Base-by-base conservation (phyloP, 2,329 filamentous ascomycete genomes). In the Venturia pyrina region DNA sequence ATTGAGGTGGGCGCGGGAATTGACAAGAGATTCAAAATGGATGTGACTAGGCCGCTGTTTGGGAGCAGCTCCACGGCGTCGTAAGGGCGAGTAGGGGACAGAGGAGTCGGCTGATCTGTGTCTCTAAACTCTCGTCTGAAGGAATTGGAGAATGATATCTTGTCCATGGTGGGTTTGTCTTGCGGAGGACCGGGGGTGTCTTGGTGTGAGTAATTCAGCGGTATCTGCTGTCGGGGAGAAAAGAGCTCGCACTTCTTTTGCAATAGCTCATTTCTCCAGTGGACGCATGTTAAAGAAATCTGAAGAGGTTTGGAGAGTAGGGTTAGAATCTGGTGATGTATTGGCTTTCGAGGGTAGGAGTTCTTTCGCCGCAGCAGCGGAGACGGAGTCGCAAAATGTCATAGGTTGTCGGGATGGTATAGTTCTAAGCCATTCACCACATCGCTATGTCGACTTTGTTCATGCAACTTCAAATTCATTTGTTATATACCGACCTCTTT, bases 11-110 rank as follows among this genome's bases (percentile, higher is more conserved):
- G 41, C 15, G 44, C 15, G 21, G 46, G 59, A 17, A 37, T 34
- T 46, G 34, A 63, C 34, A 64, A 43, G 37, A 56, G 61, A 28
- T n/a, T 37, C 60, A 60, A 34, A 59, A 64, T 63, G 65, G 24
- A 44, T 44, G 21, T 53, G 34, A 59, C 46, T 17, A 64, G 62
- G 28, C 24, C 3, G 19, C n/a, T 57, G 7, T 64, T 43, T 37
- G 34, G 65, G 56, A 64, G 24, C 24, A 64, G 46, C 65, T 66
- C 46, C 46, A 64, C 37, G 7, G 62, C 62, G 19, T 64, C 62
- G 11, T 40, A 48, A 5, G 46, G 32, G n/a, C 62, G 62, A 40
- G 62, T 50, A 32, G 62, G 62, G 5, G 62, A 64, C n/a, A 11
- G 17, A 5, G 37, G 43, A 50, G 43, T 53, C 13, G 37, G 44